Base-by-base conservation (phyloP, 2,329 filamentous ascomycete species). In the Ophiostoma pallidulum region DNA sequence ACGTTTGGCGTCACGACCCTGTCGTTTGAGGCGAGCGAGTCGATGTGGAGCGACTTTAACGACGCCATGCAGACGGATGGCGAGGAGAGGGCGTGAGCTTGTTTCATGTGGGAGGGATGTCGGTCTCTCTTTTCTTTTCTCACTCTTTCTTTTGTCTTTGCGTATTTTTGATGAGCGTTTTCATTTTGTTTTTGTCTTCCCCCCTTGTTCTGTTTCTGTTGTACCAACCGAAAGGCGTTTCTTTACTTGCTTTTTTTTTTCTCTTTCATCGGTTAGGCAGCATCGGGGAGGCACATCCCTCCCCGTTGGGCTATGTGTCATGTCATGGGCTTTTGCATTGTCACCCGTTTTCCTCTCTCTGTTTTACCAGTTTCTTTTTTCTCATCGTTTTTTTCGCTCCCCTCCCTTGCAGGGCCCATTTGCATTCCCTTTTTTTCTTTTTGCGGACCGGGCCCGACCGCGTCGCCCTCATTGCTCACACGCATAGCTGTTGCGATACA, bases 1-100 rank as follows among this genome's bases (percentile, higher is more conserved):
- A 37, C 50, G 2, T 60, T 62, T 54, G 60, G 55, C 1, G 52
- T n/a, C n/a, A n/a, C 47, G 4, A 46, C 53, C 5, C 45, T 58
- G 7, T 38, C 49, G 2, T 51, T 55, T 16, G 54, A 55, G 31
- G 52, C 48, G 40, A 56, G 52, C 19, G 55, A 56, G 13, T 43
- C 51, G 9, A 31, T 60, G 22, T 60, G 57, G 56, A 48, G 51
- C 22, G 53, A 56, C 14, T 51, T 55, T 31, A 51, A 51, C n/a
- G 48, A 51, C 8, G 36, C 49, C 26, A 42, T 41, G 37, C 36
- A 45, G 26, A 32, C 32, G 19, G 47, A 49, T 3, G 18, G 20
- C 12, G 32, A 39, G 13, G 45, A 41, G 31, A n/a, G n/a, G n/a
- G 24, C 24, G 10, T 28, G 24, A 28, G 24, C 24, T n/a, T n/a